Percentiles rank a stretch among this genome's conserved stretches.
phyloP scores from a whole-genome alignment of 306 rosid species.

The Astragalus glycyphyllos region DNA sequence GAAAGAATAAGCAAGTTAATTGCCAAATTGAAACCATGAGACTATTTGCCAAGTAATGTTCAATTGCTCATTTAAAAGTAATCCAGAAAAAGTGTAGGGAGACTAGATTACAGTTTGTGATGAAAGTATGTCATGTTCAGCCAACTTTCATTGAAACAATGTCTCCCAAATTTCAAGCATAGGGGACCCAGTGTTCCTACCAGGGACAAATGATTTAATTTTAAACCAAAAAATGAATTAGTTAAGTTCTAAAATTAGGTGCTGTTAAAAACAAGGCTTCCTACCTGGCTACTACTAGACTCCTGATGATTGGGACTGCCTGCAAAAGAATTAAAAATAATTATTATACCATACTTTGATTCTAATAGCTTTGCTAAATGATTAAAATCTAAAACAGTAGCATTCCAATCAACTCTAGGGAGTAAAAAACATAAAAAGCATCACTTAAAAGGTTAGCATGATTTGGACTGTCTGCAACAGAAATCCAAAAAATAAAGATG shows the following conservation, averaged over 20 bases:
- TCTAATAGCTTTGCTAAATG: background rate
- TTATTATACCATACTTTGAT: background rate
- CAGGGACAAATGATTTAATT: constrained; percentile 35
- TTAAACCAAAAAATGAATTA: constrained; percentile 33
- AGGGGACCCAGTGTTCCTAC: constrained; percentile 38
- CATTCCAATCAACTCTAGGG: background rate
- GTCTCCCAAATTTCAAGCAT: constrained; percentile 44
- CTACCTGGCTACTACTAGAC: constrained; percentile 71
- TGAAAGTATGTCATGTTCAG: constrained; percentile 35
- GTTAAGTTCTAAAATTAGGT: constrained; percentile 27
- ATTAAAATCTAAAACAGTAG: constrained; percentile 13
- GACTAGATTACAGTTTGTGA: constrained; percentile 18
- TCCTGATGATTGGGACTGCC: constrained; percentile 61
- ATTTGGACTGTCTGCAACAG: constrained; percentile 4
- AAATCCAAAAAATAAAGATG: constrained; percentile 26
- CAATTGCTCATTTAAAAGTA: constrained; percentile 31
- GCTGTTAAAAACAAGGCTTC: constrained; percentile 41
- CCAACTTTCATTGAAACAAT: constrained; percentile 32
- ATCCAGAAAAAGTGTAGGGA: constrained; percentile 19
- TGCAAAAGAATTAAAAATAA: constrained; percentile 41
- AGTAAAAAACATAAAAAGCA: background rate
- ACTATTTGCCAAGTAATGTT: constrained; percentile 16
- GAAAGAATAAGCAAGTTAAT: background rate
- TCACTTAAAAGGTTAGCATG: constrained; percentile 20
- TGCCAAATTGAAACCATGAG: constrained; percentile 10